Evolutionary conservation across 768 basidiomycete genomes (phyloP), one percentile per base, ranked within the genome.

Genomic region (Rubroboletus satanas): DNA sequence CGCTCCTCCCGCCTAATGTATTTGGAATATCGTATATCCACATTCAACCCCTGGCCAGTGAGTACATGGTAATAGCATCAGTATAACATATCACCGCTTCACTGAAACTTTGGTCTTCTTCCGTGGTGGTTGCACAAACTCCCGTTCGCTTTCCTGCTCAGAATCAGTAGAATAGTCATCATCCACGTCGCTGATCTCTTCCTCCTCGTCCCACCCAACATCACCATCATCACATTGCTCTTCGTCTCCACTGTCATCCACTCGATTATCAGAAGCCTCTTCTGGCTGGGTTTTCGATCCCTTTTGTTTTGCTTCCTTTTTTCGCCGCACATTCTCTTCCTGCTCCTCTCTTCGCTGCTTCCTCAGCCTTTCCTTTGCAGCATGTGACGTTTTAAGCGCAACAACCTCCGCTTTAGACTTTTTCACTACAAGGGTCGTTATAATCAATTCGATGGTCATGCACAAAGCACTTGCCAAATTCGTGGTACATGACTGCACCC

Each of bases 401-500:
- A 79, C 76, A 18, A 80, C 75, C 60, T 95, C 87, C 47, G 85
- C 83, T 71, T 88, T 92, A 36, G 88, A 80, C 73, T 95, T 98
- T 77, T 92, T 90, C 48, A 98, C 96, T 97, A 67, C 12, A 54
- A 49, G 33, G 15, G 31, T 45, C 57, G 12, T 66, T 8, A 49
- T 49, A 46, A 56, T 12, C 14, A 7, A 45, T 32, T n/a, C 37
- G 32, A 37, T 14, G 17, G 18, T 3, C 45, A 3, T 44, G 45
- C 28, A 31, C 21, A 32, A 39, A 41, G 35, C 4, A 77, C 90
- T 62, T 63, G 93, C 96, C 88, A 64, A 97, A 90, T 73, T 91
- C 87, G 68, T 99, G 97, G 75, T 89, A 97, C 38, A 99, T 87
- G 2, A 98, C 92, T 59, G 81, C 83, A 7, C 97, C 93, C 71